Percentiles rank a stretch among this genome's conserved stretches.
phyloP scores from a whole-genome alignment of 2,329 filamentous ascomycete species.

The Hypocreales sp. region DNA sequence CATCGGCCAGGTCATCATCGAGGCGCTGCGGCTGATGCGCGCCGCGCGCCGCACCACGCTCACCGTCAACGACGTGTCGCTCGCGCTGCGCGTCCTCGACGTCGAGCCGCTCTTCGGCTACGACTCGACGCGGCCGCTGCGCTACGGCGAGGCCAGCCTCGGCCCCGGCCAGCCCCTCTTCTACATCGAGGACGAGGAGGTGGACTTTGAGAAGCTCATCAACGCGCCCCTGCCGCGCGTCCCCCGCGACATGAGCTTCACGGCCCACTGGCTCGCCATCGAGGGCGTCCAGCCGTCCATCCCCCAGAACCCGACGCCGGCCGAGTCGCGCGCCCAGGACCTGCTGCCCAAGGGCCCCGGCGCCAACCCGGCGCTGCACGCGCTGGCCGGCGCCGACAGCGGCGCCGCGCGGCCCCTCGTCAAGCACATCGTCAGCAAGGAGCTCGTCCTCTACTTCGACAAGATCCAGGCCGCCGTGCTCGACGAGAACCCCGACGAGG shows the following conservation, averaged over 20 bases:
- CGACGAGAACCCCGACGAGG: conserved; percentile 74
- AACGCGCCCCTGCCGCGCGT: conserved; percentile 93
- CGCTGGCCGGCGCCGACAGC: conserved; percentile 73
- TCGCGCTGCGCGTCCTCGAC: conserved; percentile 73
- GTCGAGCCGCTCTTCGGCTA: conserved; percentile 95
- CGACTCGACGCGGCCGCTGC: conserved; percentile 74
- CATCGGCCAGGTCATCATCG: conserved; percentile 81
- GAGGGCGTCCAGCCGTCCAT: conserved; percentile 96
- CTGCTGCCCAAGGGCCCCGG: conserved; percentile 80
- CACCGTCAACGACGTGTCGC: conserved; percentile 76
- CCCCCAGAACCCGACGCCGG: conserved; percentile 83
- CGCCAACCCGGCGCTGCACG: conserved; percentile 66
- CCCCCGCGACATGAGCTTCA: conserved; percentile 74
- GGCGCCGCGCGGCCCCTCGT: conserved; percentile 76
- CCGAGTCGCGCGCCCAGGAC: conserved; percentile 71
- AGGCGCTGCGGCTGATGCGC: conserved; percentile 93
- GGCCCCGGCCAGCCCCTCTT: conserved; percentile 89
- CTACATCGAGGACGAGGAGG: conserved; percentile 96
- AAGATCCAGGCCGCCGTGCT: conserved; percentile 82
- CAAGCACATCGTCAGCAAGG: conserved; percentile 91
- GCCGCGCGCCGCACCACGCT: conserved; percentile 74
- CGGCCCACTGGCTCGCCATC: conserved; percentile 93
- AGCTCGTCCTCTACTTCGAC: conserved; percentile 92
- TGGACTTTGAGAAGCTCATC: conserved; percentile 97
- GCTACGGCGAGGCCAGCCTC: conserved; percentile 86